Base-by-base conservation (phyloP, 169 alveolate species). In the Eimeria praecox region DNA sequence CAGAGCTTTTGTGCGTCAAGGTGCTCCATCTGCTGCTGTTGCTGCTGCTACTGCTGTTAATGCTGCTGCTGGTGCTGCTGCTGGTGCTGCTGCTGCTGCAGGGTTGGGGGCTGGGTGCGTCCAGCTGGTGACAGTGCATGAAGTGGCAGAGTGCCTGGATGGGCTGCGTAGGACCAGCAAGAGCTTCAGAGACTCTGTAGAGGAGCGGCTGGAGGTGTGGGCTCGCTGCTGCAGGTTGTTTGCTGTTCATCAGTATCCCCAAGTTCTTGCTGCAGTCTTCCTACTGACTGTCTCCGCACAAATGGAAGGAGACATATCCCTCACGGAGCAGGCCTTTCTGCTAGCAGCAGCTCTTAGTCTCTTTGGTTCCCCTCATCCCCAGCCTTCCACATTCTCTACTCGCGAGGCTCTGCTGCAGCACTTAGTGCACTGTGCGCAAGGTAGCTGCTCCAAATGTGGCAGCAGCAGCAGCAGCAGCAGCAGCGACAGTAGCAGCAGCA, bases 311-410 rank as follows among this genome's bases (percentile, higher is more conserved):
- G 95, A 92, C 75, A 83, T 42, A 71, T 59, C 69, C 33, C 66
- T 86, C 77, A 46, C 80, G 2, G 95, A 91, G 66, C 95, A 91
- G 40, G 90, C 95, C 56, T 52, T 91, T 30, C 91, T 91, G 46
- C 69, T 91, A 69, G 95, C 95, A n/a, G 87, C 86, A 40, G 95
- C 95, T 16, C 92, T 92, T 30, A 56, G 77, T 22, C 92, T 80
- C n/a, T 62, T 80, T n/a, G 80, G 80, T 16, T 62, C 30, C 66
- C 78, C 94, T 24, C 56, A 38, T 30, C 77, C 73, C 46, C 22
- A 6, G 22, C 64, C 69, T 82, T 54, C 93, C 33, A 30, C 90
- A 66, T 89, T 20, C 38, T 16, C 22, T 38, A 64, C 90, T 12
- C 78, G 95, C 0, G 83, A 91, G 20, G 91, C 91, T 10, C 62